Evolutionary conservation across 1,284 basidiomycete species (phyloP), one percentile per base, ranked within the genome.

Genomic region (Leccinum pachyderme): DNA sequence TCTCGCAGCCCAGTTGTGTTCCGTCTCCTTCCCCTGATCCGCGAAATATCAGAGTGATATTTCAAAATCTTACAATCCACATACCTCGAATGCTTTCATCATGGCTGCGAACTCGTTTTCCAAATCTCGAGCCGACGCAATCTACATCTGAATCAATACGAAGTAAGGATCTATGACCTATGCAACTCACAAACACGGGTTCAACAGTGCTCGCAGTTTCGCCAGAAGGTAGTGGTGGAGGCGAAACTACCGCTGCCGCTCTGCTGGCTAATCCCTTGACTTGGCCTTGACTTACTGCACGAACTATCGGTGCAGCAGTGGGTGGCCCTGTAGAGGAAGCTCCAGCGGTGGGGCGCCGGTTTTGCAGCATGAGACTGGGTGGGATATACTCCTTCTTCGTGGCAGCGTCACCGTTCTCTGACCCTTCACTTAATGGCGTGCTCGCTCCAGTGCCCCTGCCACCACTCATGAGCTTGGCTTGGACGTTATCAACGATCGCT

Each of bases 1-100:
- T 59, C 96, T 82, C 25, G 80, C 76, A 43, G 84, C 80, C 96
- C 96, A 99, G 67, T 99, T 99, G 63, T 96, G 92, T 68, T 99
- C 96, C 0, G 91, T 93, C 75, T 99, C 97, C 73, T 87, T 97
- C 15, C 94, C 95, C 86, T 94, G 59, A 47, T 27, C 22, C 60
- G 60, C 57, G 33, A 55, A 54, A 45, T 48, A 56, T 54, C 52
- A 56, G 55, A 49, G 24, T 13, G 12, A 24, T 8, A 51, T 9
- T 28, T 57, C 47, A 43, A 43, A 18, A 54, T 52, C 48, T 11
- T 44, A 35, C 29, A 44, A 8, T 12, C n/a, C 5, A 51, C 68
- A 24, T 66, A 87, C 91, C 72, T 93, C 90, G 65, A 98, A 98
- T 55, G 79, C 76, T 49, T 89, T 88, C 22, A 82, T 68, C 87